Evolutionary conservation across 352 stramenopile species (phyloP), one percentile per base, ranked within the genome.

Genomic region (Ochromonadaceae sp.): DNA sequence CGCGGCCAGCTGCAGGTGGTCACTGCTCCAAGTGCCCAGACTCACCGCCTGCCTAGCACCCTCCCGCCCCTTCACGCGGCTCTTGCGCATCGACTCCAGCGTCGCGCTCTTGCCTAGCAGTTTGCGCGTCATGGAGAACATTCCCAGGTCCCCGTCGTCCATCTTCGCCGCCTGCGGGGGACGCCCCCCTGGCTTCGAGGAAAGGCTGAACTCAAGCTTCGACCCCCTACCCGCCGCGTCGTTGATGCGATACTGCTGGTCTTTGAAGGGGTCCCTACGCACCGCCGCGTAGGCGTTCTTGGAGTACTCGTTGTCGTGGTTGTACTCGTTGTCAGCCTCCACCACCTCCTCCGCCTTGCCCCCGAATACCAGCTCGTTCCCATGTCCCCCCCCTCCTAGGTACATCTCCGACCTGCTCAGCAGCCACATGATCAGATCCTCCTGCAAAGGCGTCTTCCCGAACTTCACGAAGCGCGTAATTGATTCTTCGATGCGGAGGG

Each of bases 391-490:
- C 9, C 10, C 9, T 57, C 17, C 3, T 47, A 10, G 26, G 48
- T 61, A 26, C 17, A 61, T 36, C 22, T 61, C 52, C 20, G 7
- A 31, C 20, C 52, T 35, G 36, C 38, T 61, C 5, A 61, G 28
- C 10, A 61, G 44, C 52, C 52, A 61, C 52, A 61, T 61, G 30
- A 61, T 25, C 22, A 61, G 30, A 7, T 61, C 30, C 35, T 55
- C 30, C 36, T 61, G 52, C 36, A 30, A 38, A 5, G 52, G 52
- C 48, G 52, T 49, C 12, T 55, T 61, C 30, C 20, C 52, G 36
- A 61, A 61, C 35, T 61, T 61, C 34, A 61, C 36, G 36, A 49
- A 61, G 20, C 36, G 30, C 32, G 36, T 61, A 4, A 61, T 61
- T 22, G 52, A 9, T 30, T 61, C 52, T 31, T 49, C 34, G 22